Evolutionary conservation across 2,329 filamentous ascomycete species (phyloP), one percentile per base, ranked within the genome.

Genomic region (Plenodomus biglobosus): DNA sequence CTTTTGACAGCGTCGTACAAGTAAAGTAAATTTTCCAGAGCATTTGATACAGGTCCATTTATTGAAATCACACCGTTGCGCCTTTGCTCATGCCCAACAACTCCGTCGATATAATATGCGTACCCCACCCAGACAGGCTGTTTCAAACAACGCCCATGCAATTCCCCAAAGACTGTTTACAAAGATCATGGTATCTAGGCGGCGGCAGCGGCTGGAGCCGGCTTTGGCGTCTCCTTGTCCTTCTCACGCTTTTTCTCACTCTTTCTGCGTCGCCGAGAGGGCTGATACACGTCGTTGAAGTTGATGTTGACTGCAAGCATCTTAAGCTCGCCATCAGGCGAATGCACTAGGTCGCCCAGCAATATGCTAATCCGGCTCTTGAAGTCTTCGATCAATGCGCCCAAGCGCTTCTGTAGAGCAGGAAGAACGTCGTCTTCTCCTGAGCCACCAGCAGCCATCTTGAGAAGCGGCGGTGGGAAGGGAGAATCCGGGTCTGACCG

Each of bases 271-370:
- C 85, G 82, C 62, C 85, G 80, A 38, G 85, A 82, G 13, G 90
- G 88, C 72, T 89, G 83, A 72, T 97, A 97, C 20, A 95, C 88
- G 69, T 97, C 92, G 73, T 99, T 99, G 74, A 97, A 99, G 74
- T 97, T 99, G 90, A 99, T 97, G 35, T 94, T 89, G 39, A 97
- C 91, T 34, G 90, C 94, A 58, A 99, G 75, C 78, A 97, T 97
- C 45, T 92, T 82, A 85, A 99, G 90, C 71, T 99, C 94, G 42
- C 92, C 86, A 70, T 99, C 94, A 1, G 91, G 87, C 73, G 97
- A 92, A 73, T 95, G 92, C 8, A 90, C 88, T 55, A 99, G 73
- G 70, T 99, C 95, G 13, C 94, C 91, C 3, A 99, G 77, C 45
- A 99, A 75, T 35, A 92, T 78, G 69, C 90, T 90, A 40, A 97